Conservation (phyloP, 2,329 filamentous ascomycete species). For the Hypoxylon sp. region DNA sequence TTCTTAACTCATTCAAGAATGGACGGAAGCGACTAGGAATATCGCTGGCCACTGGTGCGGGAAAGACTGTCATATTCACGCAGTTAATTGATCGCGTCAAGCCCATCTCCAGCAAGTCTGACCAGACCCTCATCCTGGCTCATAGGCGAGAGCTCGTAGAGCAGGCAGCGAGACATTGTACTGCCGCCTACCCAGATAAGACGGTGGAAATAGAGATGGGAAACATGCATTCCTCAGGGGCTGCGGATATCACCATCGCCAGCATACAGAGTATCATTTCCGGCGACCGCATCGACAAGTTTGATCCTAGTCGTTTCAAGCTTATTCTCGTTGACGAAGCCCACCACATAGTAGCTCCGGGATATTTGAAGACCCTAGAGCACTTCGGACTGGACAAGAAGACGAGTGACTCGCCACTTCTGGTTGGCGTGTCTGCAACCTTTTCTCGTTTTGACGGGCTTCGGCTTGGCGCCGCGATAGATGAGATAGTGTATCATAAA, state of each 20-base stretch:
- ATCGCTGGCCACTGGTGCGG: conserved; percentile 85
- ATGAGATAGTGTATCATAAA: conserved; percentile 96
- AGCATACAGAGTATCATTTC: conserved; percentile 87
- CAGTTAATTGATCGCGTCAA: conserved; percentile 84
- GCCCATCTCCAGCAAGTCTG: conserved; percentile 62
- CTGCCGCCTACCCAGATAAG: conserved; percentile 79
- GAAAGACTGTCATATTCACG: conserved; percentile 97
- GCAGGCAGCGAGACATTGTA: conserved; percentile 88
- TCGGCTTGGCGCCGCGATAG: conserved; percentile 82
- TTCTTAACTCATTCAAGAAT: conserved; percentile 70
- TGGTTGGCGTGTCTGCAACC: conserved; percentile 91
- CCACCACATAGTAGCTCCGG: conserved; percentile 89
- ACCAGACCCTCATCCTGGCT: conserved; percentile 87
- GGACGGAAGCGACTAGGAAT: conserved; percentile 84
- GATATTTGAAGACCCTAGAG: conserved; percentile 77
- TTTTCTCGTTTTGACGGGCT: conserved; percentile 83
- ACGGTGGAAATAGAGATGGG: conserved; percentile 93
- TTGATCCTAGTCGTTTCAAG: conserved; percentile 82
- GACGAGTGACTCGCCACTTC: conserved; percentile 64
- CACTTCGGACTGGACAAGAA: conserved; percentile 74
- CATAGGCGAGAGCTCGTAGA: conserved; percentile 94
- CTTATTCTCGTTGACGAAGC: conserved; percentile 94
- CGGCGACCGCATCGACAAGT: conserved; percentile 79
- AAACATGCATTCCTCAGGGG: conserved; percentile 74
- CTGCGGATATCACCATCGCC: conserved; percentile 91